phyloP scores from a whole-genome alignment of 345 rosid species.

The Triadica sebifera region DNA sequence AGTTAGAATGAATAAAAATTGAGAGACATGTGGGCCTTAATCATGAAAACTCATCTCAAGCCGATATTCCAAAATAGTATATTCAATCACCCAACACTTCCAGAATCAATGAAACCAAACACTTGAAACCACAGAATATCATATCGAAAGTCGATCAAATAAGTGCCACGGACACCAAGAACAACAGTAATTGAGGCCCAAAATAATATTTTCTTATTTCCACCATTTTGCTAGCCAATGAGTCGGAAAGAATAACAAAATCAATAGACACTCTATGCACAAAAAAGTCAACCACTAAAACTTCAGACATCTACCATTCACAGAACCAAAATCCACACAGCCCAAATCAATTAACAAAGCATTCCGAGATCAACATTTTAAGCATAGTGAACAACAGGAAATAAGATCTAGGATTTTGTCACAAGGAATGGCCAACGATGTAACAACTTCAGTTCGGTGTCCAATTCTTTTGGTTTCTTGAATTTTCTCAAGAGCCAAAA shows the following conservation, averaged over 20 bases:
- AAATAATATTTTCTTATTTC: neutral
- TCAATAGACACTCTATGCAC: neutral
- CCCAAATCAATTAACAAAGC: conserved; percentile 1
- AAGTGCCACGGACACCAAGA: neutral
- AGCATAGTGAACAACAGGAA: neutral
- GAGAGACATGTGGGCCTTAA: neutral
- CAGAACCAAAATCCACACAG: neutral
- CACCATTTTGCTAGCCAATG: neutral
- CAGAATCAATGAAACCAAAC: neutral
- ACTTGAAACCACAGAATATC: neutral
- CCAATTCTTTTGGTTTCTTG: neutral
- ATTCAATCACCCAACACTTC: neutral
- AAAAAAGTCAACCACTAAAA: neutral
- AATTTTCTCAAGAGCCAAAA: neutral
- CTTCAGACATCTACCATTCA: neutral
- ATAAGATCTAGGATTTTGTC: conserved; percentile 13
- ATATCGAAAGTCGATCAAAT: neutral
- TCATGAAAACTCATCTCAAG: neutral
- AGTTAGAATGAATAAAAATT: neutral
- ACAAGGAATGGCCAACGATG: neutral
- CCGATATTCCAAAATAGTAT: neutral
- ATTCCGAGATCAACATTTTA: neutral
- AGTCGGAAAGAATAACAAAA: neutral
- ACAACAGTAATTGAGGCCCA: neutral
- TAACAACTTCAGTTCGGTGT: neutral